These are phyloP conservation scores for Raffaelea ambrosiae DNA, from an alignment of 2,329 filamentous ascomycete species.

Conservation along the genomic window DNA sequence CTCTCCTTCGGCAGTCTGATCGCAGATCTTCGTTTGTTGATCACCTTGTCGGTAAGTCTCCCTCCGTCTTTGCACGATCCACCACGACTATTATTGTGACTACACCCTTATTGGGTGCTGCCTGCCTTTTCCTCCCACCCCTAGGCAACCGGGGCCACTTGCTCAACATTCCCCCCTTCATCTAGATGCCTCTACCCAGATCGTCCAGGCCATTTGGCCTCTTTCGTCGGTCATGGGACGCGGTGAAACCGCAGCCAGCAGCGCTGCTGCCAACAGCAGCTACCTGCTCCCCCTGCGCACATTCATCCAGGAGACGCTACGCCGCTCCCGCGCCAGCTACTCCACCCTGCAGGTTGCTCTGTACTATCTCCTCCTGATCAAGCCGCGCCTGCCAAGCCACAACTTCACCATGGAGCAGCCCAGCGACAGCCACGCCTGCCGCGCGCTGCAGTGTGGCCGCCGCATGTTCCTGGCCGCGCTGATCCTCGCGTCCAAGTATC, in stretches of 20 bases:
- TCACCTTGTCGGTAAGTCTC: slow-evolving; percentile 84
- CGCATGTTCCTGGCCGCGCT: slow-evolving; percentile 95
- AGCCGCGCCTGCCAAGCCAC: slow-evolving; percentile 72
- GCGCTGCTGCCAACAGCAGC: slow-evolving; percentile 10
- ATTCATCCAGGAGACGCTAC: slow-evolving; percentile 95
- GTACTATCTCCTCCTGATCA: slow-evolving; percentile 93
- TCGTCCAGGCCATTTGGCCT: slow-evolving; percentile 96
- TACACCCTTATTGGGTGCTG: too few relatives aligned
- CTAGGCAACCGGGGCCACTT: neutral
- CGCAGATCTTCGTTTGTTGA: slow-evolving; percentile 94
- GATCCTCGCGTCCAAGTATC: slow-evolving; percentile 93
- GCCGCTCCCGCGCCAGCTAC: slow-evolving; percentile 91
- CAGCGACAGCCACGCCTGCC: slow-evolving; percentile 60
- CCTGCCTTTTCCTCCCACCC: neutral
- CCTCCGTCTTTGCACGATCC: neutral
- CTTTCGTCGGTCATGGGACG: slow-evolving; percentile 73
- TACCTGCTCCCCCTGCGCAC: slow-evolving; percentile 76
- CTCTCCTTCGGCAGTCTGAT: slow-evolving; percentile 77
- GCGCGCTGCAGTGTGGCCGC: slow-evolving; percentile 86
- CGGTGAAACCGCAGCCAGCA: slow-evolving; percentile 60
- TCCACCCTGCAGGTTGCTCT: slow-evolving; percentile 94
- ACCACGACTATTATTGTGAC: neutral
- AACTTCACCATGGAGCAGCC: slow-evolving; percentile 84
- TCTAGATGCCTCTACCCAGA: slow-evolving; percentile 91
- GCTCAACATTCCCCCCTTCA: slow-evolving; percentile 18